These are phyloP conservation scores for Geotrichum carabidarum DNA, from an alignment of 1,139 yeast species.

Conservation along the genomic window DNA sequence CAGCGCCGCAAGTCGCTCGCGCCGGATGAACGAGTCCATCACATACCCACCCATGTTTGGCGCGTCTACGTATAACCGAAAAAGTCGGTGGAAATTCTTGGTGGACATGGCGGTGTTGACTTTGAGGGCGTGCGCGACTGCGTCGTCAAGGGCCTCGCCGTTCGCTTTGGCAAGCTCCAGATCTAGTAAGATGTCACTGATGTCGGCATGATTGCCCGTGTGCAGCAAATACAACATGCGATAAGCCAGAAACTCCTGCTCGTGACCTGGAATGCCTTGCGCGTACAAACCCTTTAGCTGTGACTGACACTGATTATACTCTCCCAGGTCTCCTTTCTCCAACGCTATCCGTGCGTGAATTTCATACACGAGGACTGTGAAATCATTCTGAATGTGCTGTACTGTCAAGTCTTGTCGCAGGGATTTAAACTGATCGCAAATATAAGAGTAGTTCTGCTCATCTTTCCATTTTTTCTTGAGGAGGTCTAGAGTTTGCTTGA, in stretches of 20 bases:
- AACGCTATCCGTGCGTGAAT: constrained; percentile 84
- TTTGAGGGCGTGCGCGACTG: constrained; percentile 44
- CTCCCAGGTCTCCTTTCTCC: constrained; percentile 80
- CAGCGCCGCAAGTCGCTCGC: constrained; percentile 60
- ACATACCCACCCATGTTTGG: constrained; percentile 43
- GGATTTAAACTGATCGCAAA: constrained; percentile 86
- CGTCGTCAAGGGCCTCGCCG: constrained; percentile 29
- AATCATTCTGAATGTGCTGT: constrained; percentile 75
- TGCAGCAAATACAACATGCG: constrained; percentile 71
- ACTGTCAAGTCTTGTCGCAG: constrained; percentile 90
- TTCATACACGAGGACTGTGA: constrained; percentile 76
- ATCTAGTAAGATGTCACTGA: constrained; percentile 31
- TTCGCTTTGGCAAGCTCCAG: constrained; percentile 22
- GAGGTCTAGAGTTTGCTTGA: constrained; percentile 53
- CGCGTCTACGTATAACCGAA: constrained; percentile 43
- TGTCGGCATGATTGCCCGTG: constrained; percentile 54
- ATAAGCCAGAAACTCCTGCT: constrained; percentile 67
- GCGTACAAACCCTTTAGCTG: constrained; percentile 60
- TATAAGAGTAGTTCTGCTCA: constrained; percentile 60
- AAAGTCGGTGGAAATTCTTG: constrained; percentile 53
- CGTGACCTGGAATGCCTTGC: constrained; percentile 38
- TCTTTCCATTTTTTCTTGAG: constrained; percentile 53
- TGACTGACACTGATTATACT: constrained; percentile 90
- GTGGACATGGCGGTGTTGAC: constrained; percentile 43
- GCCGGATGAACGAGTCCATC: constrained; percentile 46